phyloP scores from a whole-genome alignment of 2,329 filamentous ascomycete genomes.

The Lachnellula subtilissima region DNA sequence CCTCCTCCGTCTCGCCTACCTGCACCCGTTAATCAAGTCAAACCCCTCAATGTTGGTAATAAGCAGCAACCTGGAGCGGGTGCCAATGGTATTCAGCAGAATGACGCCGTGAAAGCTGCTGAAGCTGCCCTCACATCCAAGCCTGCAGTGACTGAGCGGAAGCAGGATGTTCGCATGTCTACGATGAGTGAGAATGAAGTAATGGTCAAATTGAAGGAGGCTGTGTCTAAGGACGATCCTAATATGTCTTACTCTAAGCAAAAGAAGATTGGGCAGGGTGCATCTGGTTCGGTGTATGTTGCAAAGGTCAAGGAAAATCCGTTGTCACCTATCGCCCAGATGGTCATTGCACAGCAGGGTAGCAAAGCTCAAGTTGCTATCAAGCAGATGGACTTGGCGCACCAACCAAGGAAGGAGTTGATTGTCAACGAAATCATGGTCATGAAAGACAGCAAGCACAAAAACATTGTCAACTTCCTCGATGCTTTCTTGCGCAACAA shows the following conservation, averaged over 20 bases:
- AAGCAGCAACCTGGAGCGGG: slow-evolving; percentile 48
- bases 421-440: slow-evolving; percentile 99
- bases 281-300: slow-evolving; percentile 96
- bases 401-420: slow-evolving; percentile 93
- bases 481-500: slow-evolving; percentile 96
- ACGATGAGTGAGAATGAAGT: slow-evolving; percentile 97
- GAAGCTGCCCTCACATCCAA: slow-evolving; percentile 86
- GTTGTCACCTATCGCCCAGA: slow-evolving; percentile 71
- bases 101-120: slow-evolving; percentile 77
- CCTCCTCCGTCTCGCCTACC: slow-evolving; percentile 48
- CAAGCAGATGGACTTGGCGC: slow-evolving; percentile 98
- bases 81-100: slow-evolving; percentile 39
- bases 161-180: slow-evolving; percentile 96
- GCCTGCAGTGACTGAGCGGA: slow-evolving; percentile 63
- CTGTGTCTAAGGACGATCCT: slow-evolving; percentile 92
- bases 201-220: slow-evolving; percentile 91
- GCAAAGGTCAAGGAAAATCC: slow-evolving; percentile 90
- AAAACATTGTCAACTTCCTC: slow-evolving; percentile 98
- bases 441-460: slow-evolving; percentile 98
- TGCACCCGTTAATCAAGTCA: slow-evolving; percentile 52
- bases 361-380: slow-evolving; percentile 88
- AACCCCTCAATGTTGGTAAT: slow-evolving; percentile 71
- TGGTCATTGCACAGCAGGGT: slow-evolving; percentile 74
- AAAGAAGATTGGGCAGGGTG: slow-evolving; percentile 98
- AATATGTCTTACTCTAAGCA: slow-evolving; percentile 97